Percentiles rank a stretch among this genome's conserved stretches.
These are phyloP conservation scores for Capsella bursapastoris DNA, from an alignment of 345 rosid species.

Conservation along the genomic window DNA sequence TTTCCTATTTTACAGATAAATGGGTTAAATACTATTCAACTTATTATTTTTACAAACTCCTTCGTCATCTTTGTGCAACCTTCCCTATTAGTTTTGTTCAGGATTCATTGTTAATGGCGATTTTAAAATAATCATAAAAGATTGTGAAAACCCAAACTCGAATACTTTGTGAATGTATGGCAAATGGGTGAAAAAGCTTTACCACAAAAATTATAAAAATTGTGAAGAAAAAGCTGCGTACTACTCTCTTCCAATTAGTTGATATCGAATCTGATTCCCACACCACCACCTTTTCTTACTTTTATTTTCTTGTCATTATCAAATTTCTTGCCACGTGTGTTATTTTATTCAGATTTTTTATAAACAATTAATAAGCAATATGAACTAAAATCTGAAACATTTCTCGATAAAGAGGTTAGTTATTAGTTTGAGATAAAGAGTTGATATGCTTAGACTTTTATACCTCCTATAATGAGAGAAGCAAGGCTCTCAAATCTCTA, in stretches of 20 bases:
- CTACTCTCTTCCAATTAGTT: slow-evolving; percentile 28
- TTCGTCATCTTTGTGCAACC: no score
- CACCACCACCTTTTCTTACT: slow-evolving; percentile 37
- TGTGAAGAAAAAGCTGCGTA: slow-evolving; percentile 38
- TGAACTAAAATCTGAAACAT: background rate
- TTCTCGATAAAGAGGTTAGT: background rate
- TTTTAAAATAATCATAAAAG: no score
- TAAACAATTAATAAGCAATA: background rate
- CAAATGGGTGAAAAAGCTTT: slow-evolving; percentile 30
- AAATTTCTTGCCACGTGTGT: slow-evolving; percentile 28
- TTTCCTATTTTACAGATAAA: no score
- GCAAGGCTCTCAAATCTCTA: background rate
- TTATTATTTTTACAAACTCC: no score
- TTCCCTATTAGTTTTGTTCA: no score
- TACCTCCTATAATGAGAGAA: background rate
- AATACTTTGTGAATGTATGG: slow-evolving; percentile 23
- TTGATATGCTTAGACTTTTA: background rate
- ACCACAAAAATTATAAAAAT: background rate
- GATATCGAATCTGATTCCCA: slow-evolving; percentile 47
- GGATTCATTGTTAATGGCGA: no score
- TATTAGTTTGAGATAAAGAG: background rate
- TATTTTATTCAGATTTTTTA: background rate
- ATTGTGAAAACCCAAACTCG: background rate
- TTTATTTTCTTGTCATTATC: slow-evolving; percentile 36
- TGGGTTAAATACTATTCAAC: no score